Conservation (phyloP, 2,329 filamentous ascomycete genomes). For the Claviceps fusiformis region DNA sequence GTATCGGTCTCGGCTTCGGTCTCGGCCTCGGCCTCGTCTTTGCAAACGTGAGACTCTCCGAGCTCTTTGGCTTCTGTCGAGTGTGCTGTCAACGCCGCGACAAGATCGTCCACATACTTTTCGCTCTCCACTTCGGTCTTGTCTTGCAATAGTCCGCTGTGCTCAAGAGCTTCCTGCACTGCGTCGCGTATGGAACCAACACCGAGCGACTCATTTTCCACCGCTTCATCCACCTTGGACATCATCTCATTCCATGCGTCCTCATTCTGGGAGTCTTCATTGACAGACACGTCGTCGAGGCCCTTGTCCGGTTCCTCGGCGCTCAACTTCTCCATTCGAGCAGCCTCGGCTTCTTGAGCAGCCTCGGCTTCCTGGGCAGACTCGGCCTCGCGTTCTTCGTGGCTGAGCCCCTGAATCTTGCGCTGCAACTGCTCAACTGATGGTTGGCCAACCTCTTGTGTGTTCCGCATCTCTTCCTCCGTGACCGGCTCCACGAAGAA, state of each 20-base stretch:
- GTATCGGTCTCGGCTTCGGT: not conserved
- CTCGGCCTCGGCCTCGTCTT: conserved; percentile 6
- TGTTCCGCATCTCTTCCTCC: conserved; percentile 53
- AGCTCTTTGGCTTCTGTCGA: conserved; percentile 14
- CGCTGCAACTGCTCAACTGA: conserved; percentile 57
- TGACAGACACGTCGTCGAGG: conserved; percentile 8
- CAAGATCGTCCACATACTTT: conserved; percentile 35
- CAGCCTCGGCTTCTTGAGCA: conserved; percentile 8
- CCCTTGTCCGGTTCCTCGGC: conserved; percentile 12
- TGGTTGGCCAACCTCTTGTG: conserved; percentile 56
- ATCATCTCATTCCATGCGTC: conserved; percentile 41
- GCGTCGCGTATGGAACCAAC: conserved; percentile 37
- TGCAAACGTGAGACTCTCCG: conserved; percentile 6
- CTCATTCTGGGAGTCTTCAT: conserved; percentile 17
- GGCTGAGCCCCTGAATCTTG: conserved; percentile 38
- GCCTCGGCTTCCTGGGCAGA: conserved; percentile 6
- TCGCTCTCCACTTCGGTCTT: conserved; percentile 32
- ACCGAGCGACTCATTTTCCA: conserved; percentile 43
- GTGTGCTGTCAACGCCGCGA: conserved; percentile 31
- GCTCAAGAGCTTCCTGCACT: conserved; percentile 39
- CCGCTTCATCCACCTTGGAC: conserved; percentile 39
- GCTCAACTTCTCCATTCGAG: conserved; percentile 9
- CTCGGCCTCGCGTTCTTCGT: conserved; percentile 17
- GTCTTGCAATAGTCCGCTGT: conserved; percentile 36
- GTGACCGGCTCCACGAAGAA: conserved; percentile 80